Evolutionary conservation across 1,284 basidiomycete genomes (phyloP).

Genomic region (Ceratobasidium sp.): DNA sequence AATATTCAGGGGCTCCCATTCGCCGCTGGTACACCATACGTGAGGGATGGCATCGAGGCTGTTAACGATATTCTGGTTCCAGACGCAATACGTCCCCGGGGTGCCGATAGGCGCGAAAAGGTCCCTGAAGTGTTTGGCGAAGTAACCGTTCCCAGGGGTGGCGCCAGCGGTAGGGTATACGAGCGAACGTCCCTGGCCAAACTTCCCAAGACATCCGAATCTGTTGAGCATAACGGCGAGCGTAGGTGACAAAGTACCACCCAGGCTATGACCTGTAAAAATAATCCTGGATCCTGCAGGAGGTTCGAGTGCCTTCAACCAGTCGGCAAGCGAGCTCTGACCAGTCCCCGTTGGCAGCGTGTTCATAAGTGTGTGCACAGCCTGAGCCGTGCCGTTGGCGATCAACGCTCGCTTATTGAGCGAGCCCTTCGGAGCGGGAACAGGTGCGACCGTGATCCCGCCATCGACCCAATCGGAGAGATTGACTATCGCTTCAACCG

Average conservation of each 20-base stretch:
- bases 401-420: not conserved
- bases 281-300: slow-evolving; percentile 8
- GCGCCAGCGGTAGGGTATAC: slow-evolving; percentile 36
- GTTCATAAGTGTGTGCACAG: slow-evolving; percentile 1
- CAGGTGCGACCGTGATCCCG: not conserved
- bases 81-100: slow-evolving; percentile 12
- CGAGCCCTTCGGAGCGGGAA: not conserved
- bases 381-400: slow-evolving; percentile 7
- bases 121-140: slow-evolving; percentile 3
- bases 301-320: not conserved
- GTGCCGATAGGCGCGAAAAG: slow-evolving; percentile 16
- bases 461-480: not conserved
- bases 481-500: slow-evolving; percentile 9
- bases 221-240: slow-evolving; percentile 23
- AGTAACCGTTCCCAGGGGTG: slow-evolving; percentile 29
- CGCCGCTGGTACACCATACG: slow-evolving; percentile 12
- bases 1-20: no score
- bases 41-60: slow-evolving; percentile 27
- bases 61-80: slow-evolving; percentile 44
- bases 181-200: not conserved
- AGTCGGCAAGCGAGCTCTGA: not conserved
- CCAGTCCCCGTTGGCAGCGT: not conserved
- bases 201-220: not conserved
- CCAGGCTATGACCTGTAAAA: slow-evolving; percentile 42
- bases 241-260: slow-evolving; percentile 36